Conservation (phyloP, 2,329 filamentous ascomycete species). For the Drechslerella coelobrocha region DNA sequence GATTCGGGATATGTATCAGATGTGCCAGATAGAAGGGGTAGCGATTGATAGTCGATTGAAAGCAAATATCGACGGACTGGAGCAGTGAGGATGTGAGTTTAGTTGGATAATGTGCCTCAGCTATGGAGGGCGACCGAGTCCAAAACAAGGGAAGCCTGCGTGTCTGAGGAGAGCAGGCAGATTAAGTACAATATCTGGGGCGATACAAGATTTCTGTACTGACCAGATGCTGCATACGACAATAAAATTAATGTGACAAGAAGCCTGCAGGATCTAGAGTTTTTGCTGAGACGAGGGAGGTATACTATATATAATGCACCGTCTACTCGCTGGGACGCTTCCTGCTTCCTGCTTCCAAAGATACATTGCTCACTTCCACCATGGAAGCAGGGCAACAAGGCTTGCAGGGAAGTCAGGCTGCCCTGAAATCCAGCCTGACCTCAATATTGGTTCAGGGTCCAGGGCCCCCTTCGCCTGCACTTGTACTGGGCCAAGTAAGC, state of each 20-base stretch:
- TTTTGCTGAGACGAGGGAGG: neutral
- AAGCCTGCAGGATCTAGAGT: neutral
- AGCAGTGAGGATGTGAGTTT: neutral
- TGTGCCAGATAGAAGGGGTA: neutral
- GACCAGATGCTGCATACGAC: too few relatives aligned
- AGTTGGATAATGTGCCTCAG: neutral
- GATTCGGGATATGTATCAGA: neutral
- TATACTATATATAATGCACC: neutral
- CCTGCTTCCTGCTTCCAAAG: neutral
- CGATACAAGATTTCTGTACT: neutral
- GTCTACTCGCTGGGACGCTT: neutral
- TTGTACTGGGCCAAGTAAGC: neutral
- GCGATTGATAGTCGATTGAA: neutral
- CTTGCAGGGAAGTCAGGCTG: neutral
- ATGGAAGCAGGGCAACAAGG: neutral
- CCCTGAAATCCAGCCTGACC: constrained; percentile 3
- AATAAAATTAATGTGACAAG: too few relatives aligned
- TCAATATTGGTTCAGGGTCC: neutral
- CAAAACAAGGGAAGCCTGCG: neutral
- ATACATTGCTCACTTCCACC: neutral
- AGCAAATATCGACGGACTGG: neutral
- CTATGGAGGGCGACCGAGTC: neutral
- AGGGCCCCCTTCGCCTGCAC: neutral
- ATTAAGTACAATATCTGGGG: neutral
- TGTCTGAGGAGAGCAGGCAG: neutral